Percentiles rank a stretch among this genome's conserved stretches.
Conservation (phyloP, 805 yeast genomes). For the Candida xiaguanensis region DNA sequence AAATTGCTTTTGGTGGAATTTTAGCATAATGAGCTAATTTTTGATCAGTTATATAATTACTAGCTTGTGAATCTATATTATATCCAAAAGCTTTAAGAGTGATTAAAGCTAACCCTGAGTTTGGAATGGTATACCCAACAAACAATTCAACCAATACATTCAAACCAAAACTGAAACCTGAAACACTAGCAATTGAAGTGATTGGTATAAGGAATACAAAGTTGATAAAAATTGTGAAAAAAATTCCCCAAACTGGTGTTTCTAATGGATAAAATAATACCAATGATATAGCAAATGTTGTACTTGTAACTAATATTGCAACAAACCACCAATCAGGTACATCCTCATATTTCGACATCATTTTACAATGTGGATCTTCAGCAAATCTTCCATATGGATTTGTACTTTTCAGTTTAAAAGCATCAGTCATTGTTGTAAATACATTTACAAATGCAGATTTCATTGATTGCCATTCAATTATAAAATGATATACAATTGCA, state of each 20-base stretch:
- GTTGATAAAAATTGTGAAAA: constrained; percentile 54
- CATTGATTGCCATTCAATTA: constrained; percentile 44
- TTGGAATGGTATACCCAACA: constrained; percentile 64
- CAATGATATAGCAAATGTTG: constrained; percentile 41
- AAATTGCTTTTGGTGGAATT: constrained; percentile 58
- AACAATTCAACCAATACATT: constrained; percentile 62
- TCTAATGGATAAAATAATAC: constrained; percentile 48
- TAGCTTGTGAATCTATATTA: constrained; percentile 63
- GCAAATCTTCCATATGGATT: constrained; percentile 19
- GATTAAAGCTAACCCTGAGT: constrained; percentile 55
- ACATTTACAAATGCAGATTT: constrained; percentile 34
- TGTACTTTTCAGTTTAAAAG: constrained; percentile 17
- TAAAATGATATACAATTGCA: constrained; percentile 45
- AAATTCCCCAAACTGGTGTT: constrained; percentile 61
- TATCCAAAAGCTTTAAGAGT: constrained; percentile 44
- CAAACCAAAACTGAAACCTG: constrained; percentile 57
- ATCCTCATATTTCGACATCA: constrained; percentile 59
- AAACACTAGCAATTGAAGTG: constrained; percentile 57
- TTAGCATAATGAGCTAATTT: constrained; percentile 55
- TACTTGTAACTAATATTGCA: constrained; percentile 41
- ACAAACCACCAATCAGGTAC: constrained; percentile 76
- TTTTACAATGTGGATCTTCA: constrained; percentile 51
- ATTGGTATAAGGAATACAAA: constrained; percentile 57
- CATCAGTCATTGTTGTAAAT: constrained; percentile 24
- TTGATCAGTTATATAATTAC: constrained; percentile 46